Evolutionary conservation across 257 asterid genomes (phyloP).

Genomic region (Buddleja alternifolia): DNA sequence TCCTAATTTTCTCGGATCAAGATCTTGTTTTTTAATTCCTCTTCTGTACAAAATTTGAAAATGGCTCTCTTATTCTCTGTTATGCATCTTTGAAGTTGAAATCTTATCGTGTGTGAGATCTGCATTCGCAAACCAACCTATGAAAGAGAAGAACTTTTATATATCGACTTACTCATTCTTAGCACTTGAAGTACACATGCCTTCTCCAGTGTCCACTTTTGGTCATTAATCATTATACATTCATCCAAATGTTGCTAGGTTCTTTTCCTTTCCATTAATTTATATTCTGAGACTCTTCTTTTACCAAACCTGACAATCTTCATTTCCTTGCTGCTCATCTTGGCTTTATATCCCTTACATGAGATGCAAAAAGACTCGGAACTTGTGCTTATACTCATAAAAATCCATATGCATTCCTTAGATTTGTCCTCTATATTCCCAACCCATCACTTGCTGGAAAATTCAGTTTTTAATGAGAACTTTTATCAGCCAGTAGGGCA

Average conservation of each 20-base stretch:
- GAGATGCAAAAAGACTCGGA: neutral
- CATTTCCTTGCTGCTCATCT: neutral
- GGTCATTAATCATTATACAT: no score
- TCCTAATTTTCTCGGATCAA: neutral
- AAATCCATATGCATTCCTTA: neutral
- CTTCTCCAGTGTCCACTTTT: neutral
- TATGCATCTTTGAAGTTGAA: constrained; percentile 13
- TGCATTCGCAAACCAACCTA: neutral
- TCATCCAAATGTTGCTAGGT: neutral
- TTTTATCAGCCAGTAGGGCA: no score
- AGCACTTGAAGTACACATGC: constrained; percentile 10
- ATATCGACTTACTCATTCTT: neutral
- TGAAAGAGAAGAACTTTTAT: constrained; percentile 9
- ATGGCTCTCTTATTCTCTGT: neutral
- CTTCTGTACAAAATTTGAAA: neutral
- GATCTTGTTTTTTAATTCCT: neutral
- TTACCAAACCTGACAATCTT: neutral
- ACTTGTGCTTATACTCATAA: constrained; percentile 12
- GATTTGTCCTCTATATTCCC: no score
- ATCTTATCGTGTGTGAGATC: constrained; percentile 15
- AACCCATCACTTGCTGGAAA: neutral
- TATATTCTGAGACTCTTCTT: neutral
- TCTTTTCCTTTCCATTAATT: neutral
- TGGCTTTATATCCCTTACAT: neutral
- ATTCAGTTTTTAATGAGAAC: no score